phyloP scores from a whole-genome alignment of 371 early-diverging fungal species.

The Zychaea mexicana region DNA sequence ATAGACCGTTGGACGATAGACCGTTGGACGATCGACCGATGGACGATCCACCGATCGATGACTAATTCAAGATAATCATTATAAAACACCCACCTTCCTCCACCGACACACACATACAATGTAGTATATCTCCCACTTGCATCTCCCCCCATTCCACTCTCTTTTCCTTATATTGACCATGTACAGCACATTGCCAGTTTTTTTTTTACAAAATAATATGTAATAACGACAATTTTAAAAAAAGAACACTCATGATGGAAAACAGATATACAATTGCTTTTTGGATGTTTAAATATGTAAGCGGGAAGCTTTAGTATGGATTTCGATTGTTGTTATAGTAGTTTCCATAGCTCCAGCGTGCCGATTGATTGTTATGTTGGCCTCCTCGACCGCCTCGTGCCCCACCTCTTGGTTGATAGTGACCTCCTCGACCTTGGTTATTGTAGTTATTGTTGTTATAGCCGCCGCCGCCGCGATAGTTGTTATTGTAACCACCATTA shows the following conservation, averaged over 20 bases:
- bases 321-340: not conserved
- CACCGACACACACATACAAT: too few species aligned
- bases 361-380: not conserved
- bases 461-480: not conserved
- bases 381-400: not conserved
- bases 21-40: too few species aligned
- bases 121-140: too few species aligned
- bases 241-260: not conserved
- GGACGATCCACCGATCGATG: too few species aligned
- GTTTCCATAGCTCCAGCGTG: constrained; percentile 1
- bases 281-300: too few species aligned
- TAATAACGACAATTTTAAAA: not conserved
- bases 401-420: not conserved
- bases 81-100: too few species aligned
- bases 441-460: not conserved
- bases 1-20: too few species aligned
- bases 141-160: too few species aligned
- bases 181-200: not conserved
- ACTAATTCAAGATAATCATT: too few species aligned
- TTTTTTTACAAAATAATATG: too few species aligned
- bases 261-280: not conserved
- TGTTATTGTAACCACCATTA: not conserved
- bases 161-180: constrained; percentile 91
- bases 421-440: not conserved
- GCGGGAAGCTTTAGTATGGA: not conserved